These are phyloP conservation scores for Cladophialophora chaetospira DNA, from an alignment of 2,329 filamentous ascomycete species.

Conservation along the genomic window DNA sequence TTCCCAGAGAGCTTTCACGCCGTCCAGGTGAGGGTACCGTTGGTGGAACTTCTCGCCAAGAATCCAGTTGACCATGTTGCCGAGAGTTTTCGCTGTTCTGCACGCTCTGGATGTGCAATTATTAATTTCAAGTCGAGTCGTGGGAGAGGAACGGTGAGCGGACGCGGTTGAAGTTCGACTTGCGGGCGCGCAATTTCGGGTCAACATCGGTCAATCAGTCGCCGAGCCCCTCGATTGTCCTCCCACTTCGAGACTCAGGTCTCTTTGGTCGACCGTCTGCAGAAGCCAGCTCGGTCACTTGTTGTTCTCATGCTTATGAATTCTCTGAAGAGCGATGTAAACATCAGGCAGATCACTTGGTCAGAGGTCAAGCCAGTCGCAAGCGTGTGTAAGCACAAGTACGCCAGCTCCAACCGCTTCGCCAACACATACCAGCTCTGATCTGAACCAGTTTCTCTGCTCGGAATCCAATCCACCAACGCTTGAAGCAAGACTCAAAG, in stretches of 20 bases:
- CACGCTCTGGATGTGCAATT: no score
- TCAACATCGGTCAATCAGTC: not conserved
- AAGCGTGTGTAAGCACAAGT: not conserved
- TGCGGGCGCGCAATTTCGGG: no score
- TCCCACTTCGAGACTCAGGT: not conserved
- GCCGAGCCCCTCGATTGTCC: not conserved
- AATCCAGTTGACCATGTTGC: constrained; percentile 30
- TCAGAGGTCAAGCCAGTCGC: not conserved
- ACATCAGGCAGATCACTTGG: not conserved
- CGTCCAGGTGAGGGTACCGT: constrained; percentile 29
- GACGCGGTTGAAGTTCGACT: not conserved
- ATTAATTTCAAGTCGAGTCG: no score
- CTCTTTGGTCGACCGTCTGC: not conserved
- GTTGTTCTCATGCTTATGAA: no score
- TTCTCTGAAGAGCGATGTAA: no score
- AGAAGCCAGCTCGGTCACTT: not conserved
- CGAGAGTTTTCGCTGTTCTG: no score
- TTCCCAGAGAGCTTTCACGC: constrained; percentile 67
- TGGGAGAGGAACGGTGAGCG: constrained; percentile 8
- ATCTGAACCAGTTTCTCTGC: constrained; percentile 7
- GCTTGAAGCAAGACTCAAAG: constrained; percentile 13
- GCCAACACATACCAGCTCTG: constrained; percentile 2
- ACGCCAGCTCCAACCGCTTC: constrained; percentile 8
- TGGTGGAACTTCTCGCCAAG: constrained; percentile 31
- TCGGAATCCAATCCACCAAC: constrained; percentile 2